Percentiles rank a stretch among this genome's conserved stretches.
These are phyloP conservation scores for Scheffersomyces insectosa DNA, from an alignment of 1,139 yeast genomes.

Conservation along the genomic window DNA sequence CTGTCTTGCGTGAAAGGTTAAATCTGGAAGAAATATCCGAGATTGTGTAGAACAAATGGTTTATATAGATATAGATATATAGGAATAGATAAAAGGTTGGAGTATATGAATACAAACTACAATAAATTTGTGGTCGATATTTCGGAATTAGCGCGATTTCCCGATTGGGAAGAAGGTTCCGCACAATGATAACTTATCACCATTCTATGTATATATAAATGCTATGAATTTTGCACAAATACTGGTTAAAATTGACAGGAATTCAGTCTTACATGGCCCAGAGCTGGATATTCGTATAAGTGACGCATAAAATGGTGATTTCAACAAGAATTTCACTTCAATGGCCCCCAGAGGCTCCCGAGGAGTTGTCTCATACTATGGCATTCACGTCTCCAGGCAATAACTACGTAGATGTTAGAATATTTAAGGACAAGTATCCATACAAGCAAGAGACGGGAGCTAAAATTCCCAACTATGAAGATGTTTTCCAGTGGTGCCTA, in stretches of 20 bases:
- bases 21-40: constrained; percentile 3
- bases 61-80: neutral
- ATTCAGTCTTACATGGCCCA: too few species aligned
- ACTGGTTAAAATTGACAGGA: too few species aligned
- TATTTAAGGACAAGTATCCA: constrained; percentile 26
- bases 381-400: constrained; percentile 49
- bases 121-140: neutral
- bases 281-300: too few species aligned
- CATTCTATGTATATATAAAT: too few species aligned
- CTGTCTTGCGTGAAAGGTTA: constrained; percentile 18
- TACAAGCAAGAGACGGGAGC: constrained; percentile 7
- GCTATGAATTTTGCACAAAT: too few species aligned
- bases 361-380: constrained; percentile 52
- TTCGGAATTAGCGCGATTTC: neutral
- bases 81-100: neutral
- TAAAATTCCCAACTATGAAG: constrained; percentile 17
- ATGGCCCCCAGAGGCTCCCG: constrained; percentile 48
- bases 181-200: too few species aligned
- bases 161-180: constrained; percentile 2
- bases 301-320: constrained; percentile 22
- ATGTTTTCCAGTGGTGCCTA: constrained; percentile 40
- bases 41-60: neutral
- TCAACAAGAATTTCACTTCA: constrained; percentile 52
- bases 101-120: neutral
- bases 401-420: constrained; percentile 47